Conservation (phyloP, 345 rosid genomes). For the Melaleuca alternifolia region DNA sequence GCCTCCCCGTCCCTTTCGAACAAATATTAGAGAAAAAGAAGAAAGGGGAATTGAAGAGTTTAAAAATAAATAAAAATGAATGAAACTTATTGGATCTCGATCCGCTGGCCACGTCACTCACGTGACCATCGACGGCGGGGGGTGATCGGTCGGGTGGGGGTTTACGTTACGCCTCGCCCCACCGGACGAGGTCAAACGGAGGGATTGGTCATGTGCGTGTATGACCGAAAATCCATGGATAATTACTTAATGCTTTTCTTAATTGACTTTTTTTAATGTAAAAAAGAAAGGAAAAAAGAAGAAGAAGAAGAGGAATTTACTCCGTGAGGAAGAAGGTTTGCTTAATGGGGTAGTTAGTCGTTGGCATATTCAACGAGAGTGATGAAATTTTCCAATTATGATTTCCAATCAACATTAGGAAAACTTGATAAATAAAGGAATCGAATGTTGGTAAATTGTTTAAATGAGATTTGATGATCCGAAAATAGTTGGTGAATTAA, state of each 20-base stretch:
- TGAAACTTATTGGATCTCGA: not conserved
- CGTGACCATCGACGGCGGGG: not conserved
- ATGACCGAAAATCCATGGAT: not conserved
- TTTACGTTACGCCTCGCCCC: not conserved
- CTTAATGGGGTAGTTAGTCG: not conserved
- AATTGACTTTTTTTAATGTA: not conserved
- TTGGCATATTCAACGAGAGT: not conserved
- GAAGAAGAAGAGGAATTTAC: no score
- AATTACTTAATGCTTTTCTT: not conserved
- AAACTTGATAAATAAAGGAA: not conserved
- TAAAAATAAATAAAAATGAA: not conserved
- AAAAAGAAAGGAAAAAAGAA: no score
- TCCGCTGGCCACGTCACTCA: not conserved
- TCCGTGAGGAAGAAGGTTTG: not conserved
- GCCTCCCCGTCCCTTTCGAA: not conserved
- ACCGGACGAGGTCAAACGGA: not conserved
- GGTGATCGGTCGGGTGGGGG: fast-evolving
- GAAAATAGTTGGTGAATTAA: no score
- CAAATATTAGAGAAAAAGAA: not conserved
- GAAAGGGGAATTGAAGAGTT: not conserved
- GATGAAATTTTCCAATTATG: no score
- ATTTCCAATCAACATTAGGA: no score
- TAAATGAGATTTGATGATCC: not conserved
- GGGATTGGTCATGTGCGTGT: not conserved
- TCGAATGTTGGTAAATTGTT: not conserved